These are phyloP conservation scores for Darksidea phi DNA, from an alignment of 495 filamentous ascomycete species.

Conservation along the genomic window DNA sequence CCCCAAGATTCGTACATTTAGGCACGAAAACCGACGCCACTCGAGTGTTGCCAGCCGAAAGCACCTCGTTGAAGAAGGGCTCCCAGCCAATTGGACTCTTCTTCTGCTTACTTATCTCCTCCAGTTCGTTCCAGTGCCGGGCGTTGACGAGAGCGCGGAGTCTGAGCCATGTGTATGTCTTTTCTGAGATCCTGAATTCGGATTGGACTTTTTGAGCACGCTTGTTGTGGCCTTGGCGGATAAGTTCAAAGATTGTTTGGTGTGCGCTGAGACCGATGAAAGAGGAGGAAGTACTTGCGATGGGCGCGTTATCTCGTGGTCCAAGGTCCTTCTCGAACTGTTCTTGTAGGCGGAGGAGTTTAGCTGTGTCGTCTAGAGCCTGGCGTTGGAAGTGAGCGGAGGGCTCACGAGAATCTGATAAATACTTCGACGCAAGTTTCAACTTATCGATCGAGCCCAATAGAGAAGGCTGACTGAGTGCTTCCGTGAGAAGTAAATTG, in stretches of 20 bases:
- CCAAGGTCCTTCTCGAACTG: slow-evolving; percentile 75
- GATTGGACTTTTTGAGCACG: slow-evolving; percentile 79
- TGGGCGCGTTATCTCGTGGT: neutral
- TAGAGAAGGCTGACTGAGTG: slow-evolving; percentile 62
- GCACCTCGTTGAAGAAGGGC: slow-evolving; percentile 88
- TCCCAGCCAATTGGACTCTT: slow-evolving; percentile 98
- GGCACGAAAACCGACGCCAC: slow-evolving; percentile 80
- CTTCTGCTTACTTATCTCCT: slow-evolving; percentile 68
- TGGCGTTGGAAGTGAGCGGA: slow-evolving; percentile 61
- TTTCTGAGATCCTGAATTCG: slow-evolving; percentile 91
- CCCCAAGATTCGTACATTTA: slow-evolving; percentile 69
- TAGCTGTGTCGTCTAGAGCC: slow-evolving; percentile 71
- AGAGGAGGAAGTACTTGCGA: neutral
- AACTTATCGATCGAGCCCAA: slow-evolving; percentile 75
- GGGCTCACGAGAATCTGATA: slow-evolving; percentile 80
- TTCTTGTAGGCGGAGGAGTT: slow-evolving; percentile 81
- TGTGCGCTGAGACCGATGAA: slow-evolving; percentile 84
- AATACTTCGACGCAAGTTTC: slow-evolving; percentile 73
- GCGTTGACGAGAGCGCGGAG: slow-evolving; percentile 84
- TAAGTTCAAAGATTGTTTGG: slow-evolving; percentile 82
- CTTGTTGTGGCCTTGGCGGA: slow-evolving; percentile 70
- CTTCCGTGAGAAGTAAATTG: slow-evolving; percentile 80
- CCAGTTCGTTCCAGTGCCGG: slow-evolving; percentile 87
- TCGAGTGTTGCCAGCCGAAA: slow-evolving; percentile 87
- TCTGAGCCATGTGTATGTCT: slow-evolving; percentile 85